Percentiles rank a stretch among this genome's conserved stretches.
Conservation (phyloP, 768 basidiomycete genomes). For the Termitomyces titanicus region DNA sequence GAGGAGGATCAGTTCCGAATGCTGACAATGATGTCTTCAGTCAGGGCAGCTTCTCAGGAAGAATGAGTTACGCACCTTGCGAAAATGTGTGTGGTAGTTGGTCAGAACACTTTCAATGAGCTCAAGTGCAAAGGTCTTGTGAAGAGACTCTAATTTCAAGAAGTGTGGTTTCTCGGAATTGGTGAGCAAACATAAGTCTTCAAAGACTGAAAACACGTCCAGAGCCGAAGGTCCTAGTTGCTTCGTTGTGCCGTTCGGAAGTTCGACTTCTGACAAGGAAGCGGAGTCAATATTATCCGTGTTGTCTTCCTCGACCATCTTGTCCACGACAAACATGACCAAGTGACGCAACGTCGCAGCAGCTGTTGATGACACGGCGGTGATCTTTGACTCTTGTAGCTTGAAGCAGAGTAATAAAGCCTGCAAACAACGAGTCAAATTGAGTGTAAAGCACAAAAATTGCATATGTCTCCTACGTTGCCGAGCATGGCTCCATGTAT, state of each 20-base stretch:
- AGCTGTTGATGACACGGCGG: conserved; percentile 95
- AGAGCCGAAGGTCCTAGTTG: conserved; percentile 68
- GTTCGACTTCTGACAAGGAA: conserved; percentile 38
- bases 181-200: conserved; percentile 89
- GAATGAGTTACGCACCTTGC: conserved; percentile 48
- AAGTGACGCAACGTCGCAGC: conserved; percentile 94
- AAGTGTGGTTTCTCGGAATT: conserved; percentile 79
- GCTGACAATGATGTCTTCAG: conserved; percentile 39
- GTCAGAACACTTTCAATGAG: conserved; percentile 95
- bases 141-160: conserved; percentile 75
- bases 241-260: conserved; percentile 69
- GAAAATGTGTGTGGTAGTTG: conserved; percentile 84
- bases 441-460: not conserved
- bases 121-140: conserved; percentile 95
- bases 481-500: conserved; percentile 80
- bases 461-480: conserved; percentile 49
- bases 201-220: conserved; percentile 86
- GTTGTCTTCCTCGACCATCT: conserved; percentile 78
- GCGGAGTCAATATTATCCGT: conserved; percentile 29
- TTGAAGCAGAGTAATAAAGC: conserved; percentile 93
- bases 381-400: conserved; percentile 91
- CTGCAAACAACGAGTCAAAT: conserved; percentile 33
- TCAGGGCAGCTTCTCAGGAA: not conserved
- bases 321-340: conserved; percentile 97
- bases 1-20: conserved; percentile 79